A percentile compares a stretch with the other conserved stretches of the same genome.
Conservation (phyloP, 768 basidiomycete species). For the Collybia nuda region DNA sequence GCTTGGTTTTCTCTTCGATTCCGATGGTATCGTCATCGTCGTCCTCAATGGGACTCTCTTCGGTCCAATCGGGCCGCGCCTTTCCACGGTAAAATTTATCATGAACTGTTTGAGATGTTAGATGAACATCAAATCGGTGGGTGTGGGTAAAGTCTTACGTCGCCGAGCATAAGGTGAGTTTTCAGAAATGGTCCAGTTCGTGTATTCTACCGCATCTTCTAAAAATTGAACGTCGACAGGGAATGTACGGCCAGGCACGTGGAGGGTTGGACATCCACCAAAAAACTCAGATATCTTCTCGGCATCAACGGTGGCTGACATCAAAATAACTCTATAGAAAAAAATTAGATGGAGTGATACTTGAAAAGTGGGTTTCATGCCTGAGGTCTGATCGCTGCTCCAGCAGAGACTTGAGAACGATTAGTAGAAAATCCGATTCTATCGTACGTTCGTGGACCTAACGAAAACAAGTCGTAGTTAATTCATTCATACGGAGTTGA, state of each 20-base stretch:
- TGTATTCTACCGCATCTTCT: constrained; percentile 88
- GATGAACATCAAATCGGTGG: not conserved
- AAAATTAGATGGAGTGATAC: constrained; percentile 3
- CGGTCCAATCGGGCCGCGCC: constrained; percentile 73
- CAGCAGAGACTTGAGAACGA: constrained; percentile 85
- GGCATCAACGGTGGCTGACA: constrained; percentile 96
- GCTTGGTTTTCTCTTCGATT: constrained; percentile 40
- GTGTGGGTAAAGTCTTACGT: constrained; percentile 39
- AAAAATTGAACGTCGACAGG: constrained; percentile 85
- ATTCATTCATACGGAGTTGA: not conserved
- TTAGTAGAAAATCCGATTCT: constrained; percentile 95
- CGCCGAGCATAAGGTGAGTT: constrained; percentile 79
- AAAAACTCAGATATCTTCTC: constrained; percentile 89
- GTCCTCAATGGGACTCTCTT: constrained; percentile 58
- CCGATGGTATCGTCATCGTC: constrained; percentile 57
- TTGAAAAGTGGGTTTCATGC: constrained; percentile 34
- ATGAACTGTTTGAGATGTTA: constrained; percentile 38
- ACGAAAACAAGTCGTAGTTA: not conserved
- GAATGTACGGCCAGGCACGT: constrained; percentile 93
- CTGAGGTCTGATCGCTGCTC: constrained; percentile 80
- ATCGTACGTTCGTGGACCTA: constrained; percentile 96
- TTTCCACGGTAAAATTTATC: constrained; percentile 67
- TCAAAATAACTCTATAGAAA: constrained; percentile 73
- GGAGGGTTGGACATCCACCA: constrained; percentile 79
- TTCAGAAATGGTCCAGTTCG: constrained; percentile 77